Evolutionary conservation across 1,284 basidiomycete species (phyloP).

Genomic region (Rhizoctonia solani): DNA sequence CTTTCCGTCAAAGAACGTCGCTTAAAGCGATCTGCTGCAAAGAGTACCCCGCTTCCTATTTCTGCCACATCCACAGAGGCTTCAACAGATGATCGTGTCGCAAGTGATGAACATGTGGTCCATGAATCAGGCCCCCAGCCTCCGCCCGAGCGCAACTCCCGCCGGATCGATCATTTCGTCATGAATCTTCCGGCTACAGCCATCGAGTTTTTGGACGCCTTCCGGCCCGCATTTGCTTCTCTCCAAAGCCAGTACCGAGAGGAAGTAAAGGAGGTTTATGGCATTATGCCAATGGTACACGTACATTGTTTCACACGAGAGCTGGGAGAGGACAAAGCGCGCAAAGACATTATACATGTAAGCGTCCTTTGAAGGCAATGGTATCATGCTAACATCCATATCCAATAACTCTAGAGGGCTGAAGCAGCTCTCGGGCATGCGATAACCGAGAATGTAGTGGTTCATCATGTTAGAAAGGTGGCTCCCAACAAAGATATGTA

Average conservation of each 20-base stretch:
- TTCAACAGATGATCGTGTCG: not conserved
- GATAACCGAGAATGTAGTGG: conserved; percentile 57
- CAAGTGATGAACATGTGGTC: not conserved
- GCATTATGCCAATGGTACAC: conserved; percentile 83
- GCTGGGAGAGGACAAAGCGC: conserved; percentile 67
- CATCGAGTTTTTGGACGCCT: conserved; percentile 88
- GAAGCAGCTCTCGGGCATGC: conserved; percentile 64
- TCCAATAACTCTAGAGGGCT: conserved; percentile 62
- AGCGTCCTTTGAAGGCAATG: conserved; percentile 13
- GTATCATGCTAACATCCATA: not conserved
- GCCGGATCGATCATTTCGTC: conserved; percentile 81
- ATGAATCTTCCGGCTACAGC: conserved; percentile 98
- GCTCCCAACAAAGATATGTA: conserved; percentile 99
- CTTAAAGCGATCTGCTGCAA: conserved; percentile 19
- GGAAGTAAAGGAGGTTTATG: conserved; percentile 4
- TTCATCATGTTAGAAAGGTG: conserved; percentile 88
- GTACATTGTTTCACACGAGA: conserved; percentile 97
- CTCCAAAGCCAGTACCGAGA: conserved; percentile 52
- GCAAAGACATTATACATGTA: conserved; percentile 79
- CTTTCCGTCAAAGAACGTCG: conserved; percentile 15
- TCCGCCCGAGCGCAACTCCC: conserved; percentile 41
- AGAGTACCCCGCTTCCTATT: not conserved
- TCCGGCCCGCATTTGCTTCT: conserved; percentile 67
- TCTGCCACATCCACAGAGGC: not conserved
- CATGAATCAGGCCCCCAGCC: not conserved